phyloP scores from a whole-genome alignment of 306 rosid genomes.

The Urtica urens region DNA sequence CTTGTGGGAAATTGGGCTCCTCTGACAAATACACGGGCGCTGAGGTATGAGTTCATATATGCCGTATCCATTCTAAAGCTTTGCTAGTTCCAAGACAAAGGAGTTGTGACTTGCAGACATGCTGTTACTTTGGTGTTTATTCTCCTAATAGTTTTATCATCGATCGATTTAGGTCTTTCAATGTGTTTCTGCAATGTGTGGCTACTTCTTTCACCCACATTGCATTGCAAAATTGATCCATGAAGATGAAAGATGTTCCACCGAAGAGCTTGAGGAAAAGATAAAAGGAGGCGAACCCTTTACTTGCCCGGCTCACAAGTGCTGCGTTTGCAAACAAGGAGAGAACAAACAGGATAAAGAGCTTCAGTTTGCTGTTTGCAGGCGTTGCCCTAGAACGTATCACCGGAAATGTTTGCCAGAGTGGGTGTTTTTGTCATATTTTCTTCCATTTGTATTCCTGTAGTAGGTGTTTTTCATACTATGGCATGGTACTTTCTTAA shows the following conservation, averaged over 20 bases:
- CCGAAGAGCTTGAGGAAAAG: slow-evolving; percentile 41
- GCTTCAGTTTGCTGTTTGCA: slow-evolving; percentile 72
- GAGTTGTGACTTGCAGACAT: not conserved
- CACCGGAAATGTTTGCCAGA: slow-evolving; percentile 91
- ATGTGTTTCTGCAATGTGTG: slow-evolving; percentile 85
- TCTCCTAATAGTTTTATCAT: too few relatives aligned
- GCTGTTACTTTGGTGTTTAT: too few relatives aligned
- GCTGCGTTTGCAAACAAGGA: slow-evolving; percentile 61
- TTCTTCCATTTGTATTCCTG: not conserved
- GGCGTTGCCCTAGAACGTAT: slow-evolving; percentile 90
- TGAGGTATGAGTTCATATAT: slow-evolving; percentile 50
- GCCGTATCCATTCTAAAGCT: slow-evolving; percentile 4
- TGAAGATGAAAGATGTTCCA: slow-evolving; percentile 30
- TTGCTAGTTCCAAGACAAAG: slow-evolving; percentile 2
- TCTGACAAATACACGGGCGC: slow-evolving; percentile 60
- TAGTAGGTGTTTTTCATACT: not conserved
- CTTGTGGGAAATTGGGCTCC: slow-evolving; percentile 71
- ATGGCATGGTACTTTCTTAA: not conserved
- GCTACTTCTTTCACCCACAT: slow-evolving; percentile 74
- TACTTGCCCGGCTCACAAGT: slow-evolving; percentile 74
- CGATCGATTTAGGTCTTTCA: slow-evolving; percentile 52
- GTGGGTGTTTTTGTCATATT: slow-evolving; percentile 21
- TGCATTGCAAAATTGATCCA: slow-evolving; percentile 57
- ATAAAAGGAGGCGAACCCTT: slow-evolving; percentile 59
- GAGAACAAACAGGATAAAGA: slow-evolving; percentile 52